Evolutionary conservation across 2,329 filamentous ascomycete genomes (phyloP).

Genomic region (Aspergillus hiratsukae): DNA sequence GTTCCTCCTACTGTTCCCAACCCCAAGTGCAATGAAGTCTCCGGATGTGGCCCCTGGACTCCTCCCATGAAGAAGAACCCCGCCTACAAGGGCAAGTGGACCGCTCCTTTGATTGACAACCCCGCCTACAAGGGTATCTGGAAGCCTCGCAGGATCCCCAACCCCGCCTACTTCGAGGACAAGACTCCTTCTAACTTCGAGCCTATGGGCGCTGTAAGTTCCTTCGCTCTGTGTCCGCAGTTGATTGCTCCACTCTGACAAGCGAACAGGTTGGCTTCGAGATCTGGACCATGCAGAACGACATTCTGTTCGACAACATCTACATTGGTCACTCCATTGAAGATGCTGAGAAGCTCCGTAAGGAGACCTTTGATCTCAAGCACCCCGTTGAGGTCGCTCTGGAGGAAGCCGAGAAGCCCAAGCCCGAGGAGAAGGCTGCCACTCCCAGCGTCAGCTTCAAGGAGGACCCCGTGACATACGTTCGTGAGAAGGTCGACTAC

Average conservation of each 20-base stretch:
- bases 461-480: slow-evolving; percentile 81
- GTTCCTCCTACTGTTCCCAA: slow-evolving; percentile 83
- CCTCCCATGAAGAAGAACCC: slow-evolving; percentile 92
- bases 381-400: slow-evolving; percentile 72
- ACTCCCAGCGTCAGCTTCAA: slow-evolving; percentile 73
- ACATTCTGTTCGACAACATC: slow-evolving; percentile 99
- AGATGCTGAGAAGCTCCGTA: slow-evolving; percentile 82
- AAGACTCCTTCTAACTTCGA: slow-evolving; percentile 95
- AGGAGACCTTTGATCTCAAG: slow-evolving; percentile 90
- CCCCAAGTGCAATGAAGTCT: slow-evolving; percentile 89
- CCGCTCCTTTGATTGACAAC: slow-evolving; percentile 89
- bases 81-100: slow-evolving; percentile 98
- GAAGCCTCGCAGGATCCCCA: slow-evolving; percentile 92
- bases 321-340: slow-evolving; percentile 97
- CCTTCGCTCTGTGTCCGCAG: neutral
- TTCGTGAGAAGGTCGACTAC: slow-evolving; percentile 89
- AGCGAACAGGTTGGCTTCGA: slow-evolving; percentile 80
- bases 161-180: slow-evolving; percentile 95
- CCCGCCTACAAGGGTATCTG: slow-evolving; percentile 95
- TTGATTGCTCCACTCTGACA: neutral
- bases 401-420: slow-evolving; percentile 75
- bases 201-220: slow-evolving; percentile 90
- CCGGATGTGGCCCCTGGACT: slow-evolving; percentile 91
- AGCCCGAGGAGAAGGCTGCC: slow-evolving; percentile 67
- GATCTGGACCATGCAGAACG: slow-evolving; percentile 99